Evolutionary conservation across 2,329 filamentous ascomycete genomes (phyloP).

Genomic region (Acrocalymma vagum): DNA sequence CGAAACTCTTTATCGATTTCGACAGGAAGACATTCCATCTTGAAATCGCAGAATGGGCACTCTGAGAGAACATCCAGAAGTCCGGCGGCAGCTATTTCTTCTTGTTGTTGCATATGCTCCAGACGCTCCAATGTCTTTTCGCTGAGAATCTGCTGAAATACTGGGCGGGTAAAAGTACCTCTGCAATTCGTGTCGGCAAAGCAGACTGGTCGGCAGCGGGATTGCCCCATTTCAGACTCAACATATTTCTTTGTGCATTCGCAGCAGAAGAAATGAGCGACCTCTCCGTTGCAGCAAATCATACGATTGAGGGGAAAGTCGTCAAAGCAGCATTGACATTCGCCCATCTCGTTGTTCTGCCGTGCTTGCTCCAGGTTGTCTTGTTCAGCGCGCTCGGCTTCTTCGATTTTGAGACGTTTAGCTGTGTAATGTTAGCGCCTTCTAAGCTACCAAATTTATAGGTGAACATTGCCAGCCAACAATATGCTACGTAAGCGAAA

Average conservation of each 20-base stretch:
- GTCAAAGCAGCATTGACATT: constrained; percentile 77
- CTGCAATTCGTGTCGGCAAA: constrained; percentile 69
- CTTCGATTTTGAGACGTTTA: constrained; percentile 36
- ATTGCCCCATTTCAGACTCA: constrained; percentile 72
- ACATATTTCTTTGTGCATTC: constrained; percentile 72
- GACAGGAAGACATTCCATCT: constrained; percentile 74
- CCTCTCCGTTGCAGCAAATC: constrained; percentile 70
- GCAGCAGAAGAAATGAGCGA: constrained; percentile 73
- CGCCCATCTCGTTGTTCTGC: constrained; percentile 59
- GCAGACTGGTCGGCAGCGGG: constrained; percentile 74
- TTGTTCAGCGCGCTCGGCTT: constrained; percentile 38
- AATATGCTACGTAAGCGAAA: too few species aligned
- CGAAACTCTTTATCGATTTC: constrained; percentile 76
- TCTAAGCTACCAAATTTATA: background rate
- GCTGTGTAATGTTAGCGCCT: constrained; percentile 18
- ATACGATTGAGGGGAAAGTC: constrained; percentile 73
- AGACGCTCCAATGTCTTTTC: constrained; percentile 68
- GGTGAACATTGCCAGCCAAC: too few species aligned
- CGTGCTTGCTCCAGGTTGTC: constrained; percentile 42
- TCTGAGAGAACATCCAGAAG: constrained; percentile 76
- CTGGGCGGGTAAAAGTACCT: constrained; percentile 65
- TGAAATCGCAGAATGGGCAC: constrained; percentile 85
- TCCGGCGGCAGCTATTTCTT: constrained; percentile 72
- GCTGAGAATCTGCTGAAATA: constrained; percentile 67
- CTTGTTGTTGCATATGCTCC: constrained; percentile 75